These are phyloP conservation scores for Epichloe bromicola DNA, from an alignment of 2,329 filamentous ascomycete species.

Conservation along the genomic window DNA sequence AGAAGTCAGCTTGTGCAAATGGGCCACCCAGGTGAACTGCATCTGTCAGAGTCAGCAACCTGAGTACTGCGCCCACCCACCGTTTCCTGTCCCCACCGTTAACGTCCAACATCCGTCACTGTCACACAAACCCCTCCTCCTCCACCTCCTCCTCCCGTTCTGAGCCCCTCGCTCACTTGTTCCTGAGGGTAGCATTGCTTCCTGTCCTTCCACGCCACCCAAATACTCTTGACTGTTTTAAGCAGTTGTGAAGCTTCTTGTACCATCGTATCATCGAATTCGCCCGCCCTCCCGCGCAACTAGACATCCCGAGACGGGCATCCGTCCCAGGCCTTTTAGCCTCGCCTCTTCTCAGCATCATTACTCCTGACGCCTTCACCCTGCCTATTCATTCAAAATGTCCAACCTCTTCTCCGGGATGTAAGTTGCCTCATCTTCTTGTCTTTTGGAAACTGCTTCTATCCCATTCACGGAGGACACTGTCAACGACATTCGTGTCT, in stretches of 20 bases:
- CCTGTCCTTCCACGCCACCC: background rate
- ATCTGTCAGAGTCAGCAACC: no score
- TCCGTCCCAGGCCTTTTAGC: background rate
- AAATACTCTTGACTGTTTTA: background rate
- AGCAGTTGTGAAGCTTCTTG: background rate
- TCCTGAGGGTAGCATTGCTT: background rate
- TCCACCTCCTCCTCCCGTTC: background rate
- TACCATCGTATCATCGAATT: background rate
- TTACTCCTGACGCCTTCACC: constrained; percentile 3
- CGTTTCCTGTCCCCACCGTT: background rate
- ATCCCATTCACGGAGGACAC: background rate
- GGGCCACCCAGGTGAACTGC: no score
- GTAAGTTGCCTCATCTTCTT: constrained; percentile 30
- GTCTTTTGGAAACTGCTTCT: background rate
- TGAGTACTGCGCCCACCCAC: background rate
- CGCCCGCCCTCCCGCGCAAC: constrained; percentile 2
- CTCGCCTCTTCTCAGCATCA: constrained; percentile 1
- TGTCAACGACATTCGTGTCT: background rate
- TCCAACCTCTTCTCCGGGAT: constrained; percentile 50
- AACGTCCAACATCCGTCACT: background rate
- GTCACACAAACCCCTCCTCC: background rate
- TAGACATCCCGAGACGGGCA: constrained; percentile 4
- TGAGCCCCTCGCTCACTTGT: background rate
- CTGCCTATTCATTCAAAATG: constrained; percentile 26
- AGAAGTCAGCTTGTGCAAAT: no score